Base-by-base conservation (phyloP, 2,329 filamentous ascomycete species). In the Monosporascus sp. region DNA sequence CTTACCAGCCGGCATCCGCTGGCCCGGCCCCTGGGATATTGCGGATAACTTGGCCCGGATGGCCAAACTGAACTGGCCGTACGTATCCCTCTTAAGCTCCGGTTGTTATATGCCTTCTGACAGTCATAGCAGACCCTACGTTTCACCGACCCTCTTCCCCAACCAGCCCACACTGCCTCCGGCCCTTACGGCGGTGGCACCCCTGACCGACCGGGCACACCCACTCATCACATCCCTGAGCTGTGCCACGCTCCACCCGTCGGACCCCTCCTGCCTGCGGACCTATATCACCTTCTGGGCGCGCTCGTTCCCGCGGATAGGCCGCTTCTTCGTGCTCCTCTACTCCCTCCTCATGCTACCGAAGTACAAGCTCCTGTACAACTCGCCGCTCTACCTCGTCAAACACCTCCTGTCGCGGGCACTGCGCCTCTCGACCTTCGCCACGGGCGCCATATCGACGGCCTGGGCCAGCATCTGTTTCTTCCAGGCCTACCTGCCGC, bases 251-350 rank as follows among this genome's bases (percentile, higher is more conserved):
- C 82, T 97, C 2, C 93, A 99, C 67, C 92, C 93, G 0, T 78
- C 82, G 18, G 89, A 96, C 63, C 92, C 93, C 1, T 96, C 89
- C 18, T 99, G 93, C 70, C 80, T 87, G 38, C 88, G 89, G 31
- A 95, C 90, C 3, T 95, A 92, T 68, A 74, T 97, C 46, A 89
- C 89, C 55, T 95, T 94, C 72, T 93, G 89, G 82, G 83, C 96
- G 53, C 82, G 83, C 51, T 86, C 90, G 1, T 94, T 96, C 69
- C 91, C 92, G 0, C 77, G 81, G 1, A 75, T 96, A 27, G 84
- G 87, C 6, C 88, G 89, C 54, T 82, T 94, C 74, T 87, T 94
- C 71, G 81, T 91, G 3, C 68, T 90, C 42, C 70, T 94, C 62
- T 91, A 90, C 69, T 82, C 84, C 4, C 79, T 85, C 27, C 77